These are phyloP conservation scores for Sphagnurus paluster DNA, from an alignment of 1,284 basidiomycete species.

Conservation along the genomic window DNA sequence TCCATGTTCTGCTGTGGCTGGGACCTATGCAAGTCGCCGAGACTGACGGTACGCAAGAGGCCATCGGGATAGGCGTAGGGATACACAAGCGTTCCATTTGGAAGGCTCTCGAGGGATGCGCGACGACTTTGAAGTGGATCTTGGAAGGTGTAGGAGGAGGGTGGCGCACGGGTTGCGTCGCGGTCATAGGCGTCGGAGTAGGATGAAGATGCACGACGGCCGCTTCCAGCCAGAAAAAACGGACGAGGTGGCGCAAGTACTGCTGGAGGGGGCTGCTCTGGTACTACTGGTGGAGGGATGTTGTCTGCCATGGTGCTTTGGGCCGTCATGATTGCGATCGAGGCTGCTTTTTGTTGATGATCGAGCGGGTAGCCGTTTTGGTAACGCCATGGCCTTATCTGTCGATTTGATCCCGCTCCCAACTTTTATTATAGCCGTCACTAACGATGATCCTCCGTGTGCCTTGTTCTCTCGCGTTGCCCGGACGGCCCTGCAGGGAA, in stretches of 20 bases:
- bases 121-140: no score
- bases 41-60: slow-evolving; percentile 19
- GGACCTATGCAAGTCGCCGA: slow-evolving; percentile 35
- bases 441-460: no score
- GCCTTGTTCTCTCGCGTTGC: no score
- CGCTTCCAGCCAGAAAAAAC: slow-evolving; percentile 9
- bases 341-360: background rate
- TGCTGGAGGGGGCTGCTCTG: no score
- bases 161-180: slow-evolving; percentile 18
- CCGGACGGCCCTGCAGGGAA: no score
- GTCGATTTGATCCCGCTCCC: slow-evolving; percentile 5
- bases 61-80: slow-evolving; percentile 13
- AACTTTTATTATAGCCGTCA: no score
- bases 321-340: no score
- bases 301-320: background rate
- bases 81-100: slow-evolving; percentile 13
- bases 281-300: no score
- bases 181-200: slow-evolving; percentile 4
- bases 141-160: slow-evolving; percentile 56
- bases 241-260: slow-evolving; percentile 14
- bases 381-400: background rate
- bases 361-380: slow-evolving; percentile 4
- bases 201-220: background rate
- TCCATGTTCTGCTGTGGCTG: slow-evolving; percentile 5
- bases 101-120: slow-evolving; percentile 22